Evolutionary conservation across 164 flowering plant species (phyloP), one percentile per base, ranked within the genome.

Genomic region (Tinospora cordifolia): DNA sequence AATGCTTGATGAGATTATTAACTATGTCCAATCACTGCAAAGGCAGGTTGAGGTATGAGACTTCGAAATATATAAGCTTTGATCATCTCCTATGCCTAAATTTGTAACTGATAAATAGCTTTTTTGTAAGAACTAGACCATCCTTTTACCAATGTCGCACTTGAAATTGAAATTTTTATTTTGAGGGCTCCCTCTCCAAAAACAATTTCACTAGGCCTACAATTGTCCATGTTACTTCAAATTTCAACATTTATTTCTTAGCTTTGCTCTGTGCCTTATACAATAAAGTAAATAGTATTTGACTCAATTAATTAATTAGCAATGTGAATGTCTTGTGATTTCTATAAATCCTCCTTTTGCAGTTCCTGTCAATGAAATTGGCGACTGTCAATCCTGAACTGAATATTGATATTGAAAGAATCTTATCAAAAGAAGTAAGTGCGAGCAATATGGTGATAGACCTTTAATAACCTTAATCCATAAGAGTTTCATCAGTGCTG

Each of bases 1-100:
- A 41, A 93, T 93, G 98, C 94, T 93, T 66, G 98, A 93, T 81
- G 97, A 94, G 80, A 94, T 94, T 72, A 94, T 94, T 76, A 94
- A 94, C 82, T 94, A 94, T 79, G 99, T 94, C 71, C 99, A 92
- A 69, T 92, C 99, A 8, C 82, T 94, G 67, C 99, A 94, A 79
- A 91, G 86, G 73, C 98, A 93, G 71, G 98, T 93, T 34, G 97
- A 93, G 98, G 98, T 93, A 83, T 73, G 87, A 2, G 41, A 44
- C 59, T 72, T 51, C 38, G 40, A 54, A 46, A 26, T 39, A 25
- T 60, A 25, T 8, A 25, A 60, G 63, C 14, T 54, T 8, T 54
- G 60, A 54, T n/a, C 24, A 8, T 8, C 24, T 54, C 60, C 24
- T 54, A 8, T 17, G 7, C 60, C 60, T n/a, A n/a, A 54, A 6